Conservation (phyloP, 2,329 filamentous ascomycete species). For the Pestalotiopsis fici region DNA sequence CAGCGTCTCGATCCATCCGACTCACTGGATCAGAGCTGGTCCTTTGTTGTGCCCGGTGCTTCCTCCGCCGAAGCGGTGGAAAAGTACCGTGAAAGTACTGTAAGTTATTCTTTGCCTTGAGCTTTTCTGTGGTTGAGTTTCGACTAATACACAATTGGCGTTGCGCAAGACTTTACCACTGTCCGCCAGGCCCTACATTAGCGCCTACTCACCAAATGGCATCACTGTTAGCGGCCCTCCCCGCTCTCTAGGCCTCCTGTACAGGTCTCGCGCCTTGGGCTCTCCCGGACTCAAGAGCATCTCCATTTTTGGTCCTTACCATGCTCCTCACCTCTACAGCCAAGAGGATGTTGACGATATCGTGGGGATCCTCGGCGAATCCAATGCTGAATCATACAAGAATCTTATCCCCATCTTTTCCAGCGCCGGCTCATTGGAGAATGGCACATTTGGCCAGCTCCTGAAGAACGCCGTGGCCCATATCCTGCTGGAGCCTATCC, state of each 20-base stretch:
- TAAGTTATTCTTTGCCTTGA: background rate
- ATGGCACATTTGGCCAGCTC: constrained; percentile 12
- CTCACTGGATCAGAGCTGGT: constrained; percentile 16
- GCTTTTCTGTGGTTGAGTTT: background rate
- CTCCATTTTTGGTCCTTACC: constrained; percentile 39
- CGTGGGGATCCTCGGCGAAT: background rate
- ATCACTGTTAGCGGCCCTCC: constrained; percentile 18
- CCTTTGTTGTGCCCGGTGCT: constrained; percentile 20
- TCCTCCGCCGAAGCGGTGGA: constrained; percentile 16
- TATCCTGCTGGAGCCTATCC: constrained; percentile 40
- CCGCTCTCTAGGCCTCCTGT: constrained; percentile 9
- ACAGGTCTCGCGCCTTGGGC: constrained; percentile 9
- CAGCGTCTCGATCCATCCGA: constrained; percentile 12
- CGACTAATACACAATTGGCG: background rate
- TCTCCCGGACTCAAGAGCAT: constrained; percentile 26
- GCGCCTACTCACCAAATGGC: constrained; percentile 14
- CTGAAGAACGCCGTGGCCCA: constrained; percentile 17
- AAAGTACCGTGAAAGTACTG: constrained; percentile 13
- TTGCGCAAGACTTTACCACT: constrained; percentile 10
- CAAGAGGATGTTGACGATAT: constrained; percentile 19
- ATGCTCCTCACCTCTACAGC: constrained; percentile 28
- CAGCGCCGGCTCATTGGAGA: constrained; percentile 5
- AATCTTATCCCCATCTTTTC: constrained; percentile 17
- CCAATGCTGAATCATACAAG: background rate
- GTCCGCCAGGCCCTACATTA: constrained; percentile 15